phyloP scores from a whole-genome alignment of 1,284 basidiomycete species.

The Ganoderma sp. region DNA sequence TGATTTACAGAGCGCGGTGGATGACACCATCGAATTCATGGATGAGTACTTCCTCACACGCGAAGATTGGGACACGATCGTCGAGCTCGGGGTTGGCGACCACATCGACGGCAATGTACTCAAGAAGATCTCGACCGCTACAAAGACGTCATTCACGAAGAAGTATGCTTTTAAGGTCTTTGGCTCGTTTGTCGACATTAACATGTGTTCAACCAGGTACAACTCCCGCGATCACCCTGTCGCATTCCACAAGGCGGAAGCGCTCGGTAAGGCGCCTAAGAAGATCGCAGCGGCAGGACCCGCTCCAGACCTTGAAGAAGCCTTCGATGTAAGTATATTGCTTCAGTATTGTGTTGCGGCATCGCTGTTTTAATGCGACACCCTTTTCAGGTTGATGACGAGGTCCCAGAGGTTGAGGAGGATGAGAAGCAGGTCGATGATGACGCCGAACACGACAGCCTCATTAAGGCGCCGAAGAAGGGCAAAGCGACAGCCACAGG shows the following conservation, averaged over 20 bases:
- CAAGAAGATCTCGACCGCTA: slow-evolving; percentile 84
- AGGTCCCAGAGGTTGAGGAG: slow-evolving; percentile 50
- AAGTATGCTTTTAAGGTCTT: slow-evolving; percentile 58
- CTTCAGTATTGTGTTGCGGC: slow-evolving; percentile 20
- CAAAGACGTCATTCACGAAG: slow-evolving; percentile 86
- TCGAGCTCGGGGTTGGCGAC: slow-evolving; percentile 90
- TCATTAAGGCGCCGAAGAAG: slow-evolving; percentile 53
- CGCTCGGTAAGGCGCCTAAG: slow-evolving; percentile 79
- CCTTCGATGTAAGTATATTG: slow-evolving; percentile 58
- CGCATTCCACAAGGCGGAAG: slow-evolving; percentile 86
- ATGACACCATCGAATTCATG: slow-evolving; percentile 86
- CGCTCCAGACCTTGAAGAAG: slow-evolving; percentile 89
- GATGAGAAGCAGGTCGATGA: slow-evolving; percentile 45
- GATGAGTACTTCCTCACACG: slow-evolving; percentile 93
- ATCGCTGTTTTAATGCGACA: slow-evolving; percentile 8
- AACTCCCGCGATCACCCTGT: slow-evolving; percentile 88
- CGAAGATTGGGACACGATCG: slow-evolving; percentile 95
- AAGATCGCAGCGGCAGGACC: slow-evolving; percentile 74
- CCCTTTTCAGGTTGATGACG: slow-evolving; percentile 43
- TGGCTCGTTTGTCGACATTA: not conserved
- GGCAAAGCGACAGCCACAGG: slow-evolving; percentile 39
- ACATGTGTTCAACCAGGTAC: slow-evolving; percentile 60
- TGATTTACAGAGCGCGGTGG: slow-evolving; percentile 67
- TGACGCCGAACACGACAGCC: slow-evolving; percentile 54
- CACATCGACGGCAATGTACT: slow-evolving; percentile 75